These are phyloP conservation scores for Mycena floridula DNA, from an alignment of 768 basidiomycete genomes.

Conservation along the genomic window DNA sequence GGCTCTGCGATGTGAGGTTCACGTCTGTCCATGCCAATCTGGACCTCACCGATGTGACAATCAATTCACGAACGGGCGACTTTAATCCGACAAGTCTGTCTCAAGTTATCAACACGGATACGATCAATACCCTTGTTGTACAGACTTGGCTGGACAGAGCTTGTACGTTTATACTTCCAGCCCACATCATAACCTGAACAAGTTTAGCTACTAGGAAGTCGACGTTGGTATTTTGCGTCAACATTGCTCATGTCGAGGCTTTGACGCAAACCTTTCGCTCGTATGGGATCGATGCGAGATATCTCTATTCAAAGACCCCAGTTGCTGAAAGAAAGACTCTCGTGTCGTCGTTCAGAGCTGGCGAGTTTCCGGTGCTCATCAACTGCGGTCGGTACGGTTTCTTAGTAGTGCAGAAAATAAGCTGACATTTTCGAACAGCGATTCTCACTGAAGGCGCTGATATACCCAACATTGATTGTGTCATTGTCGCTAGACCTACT, in stretches of 20 bases:
- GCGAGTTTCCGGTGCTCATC: conserved; percentile 77
- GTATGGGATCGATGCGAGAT: conserved; percentile 81
- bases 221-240: conserved; percentile 89
- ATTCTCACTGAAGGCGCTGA: conserved; percentile 93
- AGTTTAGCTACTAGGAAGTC: conserved; percentile 60
- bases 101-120: conserved; percentile 73
- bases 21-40: conserved; percentile 77
- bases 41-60: conserved; percentile 57
- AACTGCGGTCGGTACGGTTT: conserved; percentile 64
- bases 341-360: conserved; percentile 60
- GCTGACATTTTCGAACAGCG: conserved; percentile 33
- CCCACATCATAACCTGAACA: conserved; percentile 3
- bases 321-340: conserved; percentile 55
- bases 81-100: conserved; percentile 77
- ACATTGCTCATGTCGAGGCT: conserved; percentile 70
- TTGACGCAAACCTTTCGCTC: conserved; percentile 68
- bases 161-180: conserved; percentile 35
- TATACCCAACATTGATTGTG: conserved; percentile 91
- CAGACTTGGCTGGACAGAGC: conserved; percentile 84
- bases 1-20: conserved; percentile 85
- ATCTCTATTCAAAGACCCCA: conserved; percentile 67
- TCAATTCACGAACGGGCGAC: conserved; percentile 70
- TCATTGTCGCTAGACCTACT: conserved; percentile 84
- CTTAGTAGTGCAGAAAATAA: too few relatives aligned
- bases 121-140: conserved; percentile 73